Base-by-base conservation (phyloP, 768 basidiomycete genomes). In the Auriscalpium vulgare region DNA sequence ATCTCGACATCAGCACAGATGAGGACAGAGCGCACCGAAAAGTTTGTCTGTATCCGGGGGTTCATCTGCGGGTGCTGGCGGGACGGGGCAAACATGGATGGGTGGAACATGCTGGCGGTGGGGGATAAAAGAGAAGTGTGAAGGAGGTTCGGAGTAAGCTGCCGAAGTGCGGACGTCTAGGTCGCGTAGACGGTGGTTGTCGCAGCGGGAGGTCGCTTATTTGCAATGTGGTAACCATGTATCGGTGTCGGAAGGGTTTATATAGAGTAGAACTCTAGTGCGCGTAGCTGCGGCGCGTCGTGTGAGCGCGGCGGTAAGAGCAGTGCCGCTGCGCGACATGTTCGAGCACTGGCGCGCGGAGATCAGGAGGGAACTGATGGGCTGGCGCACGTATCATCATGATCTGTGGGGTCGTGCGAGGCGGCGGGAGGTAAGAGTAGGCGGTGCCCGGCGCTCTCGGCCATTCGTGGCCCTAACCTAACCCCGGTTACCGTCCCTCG, bases 41-140 rank as follows among this genome's bases (percentile, higher is more conserved):
- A 54, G 11, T 52, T 53, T 9, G 61, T 56, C 40, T 60, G 61
- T 35, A 61, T 55, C 35, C 58, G 55, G 21, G 58, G 58, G 16
- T 62, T 62, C 17, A 56, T 38, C 19, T 55, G 61, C 49, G 50
- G 53, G 46, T 54, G 53, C 37, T 62, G 54, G 8, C 61, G 50
- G 11, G 59, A 51, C 14, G 56, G 46, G 10, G 61, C 37, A 45
- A 49, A 47, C 61, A 62, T 62, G 47, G n/a, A n/a, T n/a, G n/a
- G n/a, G n/a, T n/a, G n/a, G 49, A 49, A 47, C 61, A 62, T 62
- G 47, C 47, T 11, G 46, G 56, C 36, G 48, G 37, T 43, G 36
- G 51, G 37, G 10, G 16, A 43, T 43, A 50, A 36, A 51, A 37
- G 19, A 38, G 50, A 14, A 37, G n/a, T 37, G 16, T 29, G 50